Conservation (phyloP, 108 stramenopile genomes). For the Schizochytrium sp. region DNA sequence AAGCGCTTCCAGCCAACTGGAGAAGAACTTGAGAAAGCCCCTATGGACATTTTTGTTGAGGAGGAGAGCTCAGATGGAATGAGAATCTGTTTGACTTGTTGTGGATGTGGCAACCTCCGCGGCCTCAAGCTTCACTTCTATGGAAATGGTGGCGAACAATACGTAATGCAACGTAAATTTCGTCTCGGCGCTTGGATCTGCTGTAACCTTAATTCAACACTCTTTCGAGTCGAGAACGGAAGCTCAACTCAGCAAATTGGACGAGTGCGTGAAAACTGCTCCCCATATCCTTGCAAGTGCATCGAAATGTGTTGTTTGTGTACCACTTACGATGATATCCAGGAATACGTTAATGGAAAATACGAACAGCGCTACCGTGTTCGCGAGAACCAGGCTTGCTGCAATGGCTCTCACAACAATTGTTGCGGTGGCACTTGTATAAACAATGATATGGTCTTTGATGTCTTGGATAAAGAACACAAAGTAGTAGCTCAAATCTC, state of each 20-base stretch:
- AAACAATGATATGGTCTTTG: constrained; percentile 35
- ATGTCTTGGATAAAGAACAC: background rate
- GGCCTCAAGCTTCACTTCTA: constrained; percentile 41
- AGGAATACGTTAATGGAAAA: background rate
- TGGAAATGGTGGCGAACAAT: background rate
- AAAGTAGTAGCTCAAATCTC: background rate
- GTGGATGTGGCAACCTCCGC: constrained; percentile 46
- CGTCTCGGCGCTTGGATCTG: constrained; percentile 16
- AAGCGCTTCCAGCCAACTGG: background rate
- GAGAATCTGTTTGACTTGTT: background rate
- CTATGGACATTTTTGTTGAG: background rate
- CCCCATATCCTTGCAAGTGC: background rate
- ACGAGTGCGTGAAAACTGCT: constrained; percentile 23
- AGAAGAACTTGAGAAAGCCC: background rate
- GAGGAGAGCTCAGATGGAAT: background rate
- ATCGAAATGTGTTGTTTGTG: background rate
- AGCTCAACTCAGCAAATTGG: background rate
- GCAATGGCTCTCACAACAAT: constrained; percentile 27
- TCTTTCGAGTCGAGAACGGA: background rate
- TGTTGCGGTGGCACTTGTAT: constrained; percentile 38
- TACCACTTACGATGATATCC: constrained; percentile 7
- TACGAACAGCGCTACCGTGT: constrained; percentile 15
- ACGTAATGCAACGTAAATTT: background rate
- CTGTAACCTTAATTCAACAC: background rate
- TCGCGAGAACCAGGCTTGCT: constrained; percentile 22